A percentile compares a stretch with the other conserved stretches of the same genome.
phyloP scores from a whole-genome alignment of 495 filamentous ascomycete genomes.

The Neurospora sp. region DNA sequence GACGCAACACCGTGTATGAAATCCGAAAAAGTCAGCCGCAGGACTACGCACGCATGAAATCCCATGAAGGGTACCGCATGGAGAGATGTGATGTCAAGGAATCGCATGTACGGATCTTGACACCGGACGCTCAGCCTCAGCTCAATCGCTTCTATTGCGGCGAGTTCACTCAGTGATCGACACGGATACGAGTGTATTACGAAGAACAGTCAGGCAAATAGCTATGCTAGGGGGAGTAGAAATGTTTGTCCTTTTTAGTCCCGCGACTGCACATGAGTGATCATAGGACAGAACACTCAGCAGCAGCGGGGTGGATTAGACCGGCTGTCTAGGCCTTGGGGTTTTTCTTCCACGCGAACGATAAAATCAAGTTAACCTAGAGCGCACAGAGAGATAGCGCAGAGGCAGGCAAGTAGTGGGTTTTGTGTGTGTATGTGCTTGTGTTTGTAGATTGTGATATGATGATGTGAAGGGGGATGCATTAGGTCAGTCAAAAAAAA shows the following conservation, averaged over 20 bases:
- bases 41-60: background rate
- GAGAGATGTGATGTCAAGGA: background rate
- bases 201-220: background rate
- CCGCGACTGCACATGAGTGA: slow-evolving; percentile 38
- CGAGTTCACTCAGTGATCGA: background rate
- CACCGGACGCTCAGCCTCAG: background rate
- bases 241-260: slow-evolving; percentile 52
- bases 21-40: background rate
- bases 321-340: slow-evolving; percentile 51
- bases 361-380: slow-evolving; percentile 43
- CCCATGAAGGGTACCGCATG: background rate
- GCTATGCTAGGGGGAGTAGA: background rate
- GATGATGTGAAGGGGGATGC: background rate
- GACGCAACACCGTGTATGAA: background rate
- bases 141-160: background rate
- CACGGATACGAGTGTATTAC: background rate
- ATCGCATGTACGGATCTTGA: background rate
- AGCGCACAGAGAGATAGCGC: slow-evolving; percentile 38
- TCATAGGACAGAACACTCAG: slow-evolving; percentile 4
- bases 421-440: slow-evolving; percentile 14
- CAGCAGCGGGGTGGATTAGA: slow-evolving; percentile 51
- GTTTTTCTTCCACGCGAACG: slow-evolving; percentile 50
- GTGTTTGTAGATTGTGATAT: background rate
- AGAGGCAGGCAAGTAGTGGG: slow-evolving; percentile 50
- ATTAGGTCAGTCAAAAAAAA: background rate